Base-by-base conservation (phyloP, 345 rosid species). In the Murraya koenigii region DNA sequence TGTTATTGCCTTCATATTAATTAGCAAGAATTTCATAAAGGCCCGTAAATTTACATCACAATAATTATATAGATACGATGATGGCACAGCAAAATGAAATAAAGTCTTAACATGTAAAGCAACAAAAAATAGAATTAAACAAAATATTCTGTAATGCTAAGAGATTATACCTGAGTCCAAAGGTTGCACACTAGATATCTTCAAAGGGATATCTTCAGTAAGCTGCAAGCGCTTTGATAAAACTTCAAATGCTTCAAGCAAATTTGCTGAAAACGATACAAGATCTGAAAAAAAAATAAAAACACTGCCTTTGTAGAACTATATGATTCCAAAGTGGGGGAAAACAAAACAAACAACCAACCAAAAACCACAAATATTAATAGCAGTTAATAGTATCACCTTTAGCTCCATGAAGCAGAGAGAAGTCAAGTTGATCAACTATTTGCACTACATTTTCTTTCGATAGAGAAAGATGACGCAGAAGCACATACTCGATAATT, bases 391-490 rank as follows among this genome's bases (percentile, higher is more conserved):
- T 59, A 33, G 9, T 8, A 47, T 75, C 83, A 95, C 99, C 98
- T 93, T 80, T 80, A 77, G 78, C 82, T 75, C 92, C 98, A 77
- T 82, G 83, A 85, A 85, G 84, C 66, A 95, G 79, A 80, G 93
- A 85, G 78, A 95, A 95, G 84, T 95, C 99, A 77, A 95, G 98
- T 80, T 93, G 97, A 86, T 93, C 97, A 72, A 90, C 92, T 84
- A 85, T 84, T 72, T 86, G 91, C 32, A 90, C 83, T 79, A 93
- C 74, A 74, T 87, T 86, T 49, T 83, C 83, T 68, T 86, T 82
- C 14, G 85, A 78, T 56, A 95, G 76, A 76, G 91, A 86, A 74
- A 95, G 88, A 87, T 95, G 99, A 30, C 81, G 90, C 65, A 75
- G 78, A 61, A 93, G 84, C 35, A 92, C 80, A 78, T 88, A 75